Conservation (phyloP, 768 basidiomycete genomes). For the Lactarius trivialis region DNA sequence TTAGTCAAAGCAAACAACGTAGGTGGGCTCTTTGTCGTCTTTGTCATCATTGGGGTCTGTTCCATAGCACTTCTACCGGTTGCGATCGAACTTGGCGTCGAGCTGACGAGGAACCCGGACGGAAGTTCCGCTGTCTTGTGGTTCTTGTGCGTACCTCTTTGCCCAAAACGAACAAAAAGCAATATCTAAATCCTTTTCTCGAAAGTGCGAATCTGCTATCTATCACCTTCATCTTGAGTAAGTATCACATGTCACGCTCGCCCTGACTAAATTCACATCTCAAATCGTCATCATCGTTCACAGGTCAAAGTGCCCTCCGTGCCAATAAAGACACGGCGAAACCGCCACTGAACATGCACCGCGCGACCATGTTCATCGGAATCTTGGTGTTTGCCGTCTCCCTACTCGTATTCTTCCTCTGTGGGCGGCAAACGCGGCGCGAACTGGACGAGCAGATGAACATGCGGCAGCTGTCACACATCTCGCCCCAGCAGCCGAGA, state of each 20-base stretch:
- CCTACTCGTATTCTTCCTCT: constrained; percentile 42
- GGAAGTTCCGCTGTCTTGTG: constrained; percentile 71
- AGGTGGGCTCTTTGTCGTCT: constrained; percentile 56
- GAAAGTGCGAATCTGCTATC: constrained; percentile 7
- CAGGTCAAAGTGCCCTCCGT: constrained; percentile 54
- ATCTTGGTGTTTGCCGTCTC: constrained; percentile 38
- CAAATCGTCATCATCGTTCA: neutral
- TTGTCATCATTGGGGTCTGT: constrained; percentile 59
- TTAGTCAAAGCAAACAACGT: constrained; percentile 57
- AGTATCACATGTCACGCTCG: neutral
- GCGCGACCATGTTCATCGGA: constrained; percentile 62
- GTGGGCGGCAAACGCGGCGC: constrained; percentile 57
- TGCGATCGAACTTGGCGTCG: constrained; percentile 69
- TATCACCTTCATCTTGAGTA: neutral
- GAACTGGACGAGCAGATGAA: constrained; percentile 52
- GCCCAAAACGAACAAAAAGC: neutral
- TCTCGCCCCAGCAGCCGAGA: neutral
- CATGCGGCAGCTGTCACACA: neutral
- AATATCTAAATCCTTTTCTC: neutral
- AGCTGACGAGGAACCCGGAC: constrained; percentile 74
- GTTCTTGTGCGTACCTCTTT: constrained; percentile 48
- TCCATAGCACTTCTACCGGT: constrained; percentile 70
- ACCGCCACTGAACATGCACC: constrained; percentile 71
- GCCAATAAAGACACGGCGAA: constrained; percentile 45
- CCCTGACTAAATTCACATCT: constrained; percentile 4